phyloP scores from a whole-genome alignment of 1,284 basidiomycete species.

The Melampsora larici-populina region DNA sequence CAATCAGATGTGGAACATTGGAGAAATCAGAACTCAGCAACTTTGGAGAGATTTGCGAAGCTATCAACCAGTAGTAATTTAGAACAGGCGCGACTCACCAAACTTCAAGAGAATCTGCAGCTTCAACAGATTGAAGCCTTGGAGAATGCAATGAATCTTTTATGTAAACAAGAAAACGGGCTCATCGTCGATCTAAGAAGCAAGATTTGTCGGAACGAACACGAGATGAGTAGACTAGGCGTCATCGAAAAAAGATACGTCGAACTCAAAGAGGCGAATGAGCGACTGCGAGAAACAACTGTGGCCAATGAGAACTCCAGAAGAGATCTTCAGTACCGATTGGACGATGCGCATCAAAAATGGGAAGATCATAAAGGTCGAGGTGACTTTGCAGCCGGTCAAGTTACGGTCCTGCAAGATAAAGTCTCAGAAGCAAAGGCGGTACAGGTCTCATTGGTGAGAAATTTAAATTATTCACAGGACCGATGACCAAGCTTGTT shows the following conservation, averaged over 20 bases:
- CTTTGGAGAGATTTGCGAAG: neutral
- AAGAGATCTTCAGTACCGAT: constrained; percentile 19
- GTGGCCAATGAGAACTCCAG: neutral
- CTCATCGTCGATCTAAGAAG: neutral
- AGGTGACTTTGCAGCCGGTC: constrained; percentile 18
- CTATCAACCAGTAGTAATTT: neutral
- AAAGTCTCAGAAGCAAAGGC: constrained; percentile 18
- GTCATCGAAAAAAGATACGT: constrained; percentile 4
- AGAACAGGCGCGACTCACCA: neutral
- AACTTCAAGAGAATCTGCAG: constrained; percentile 1
- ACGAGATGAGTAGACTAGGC: neutral
- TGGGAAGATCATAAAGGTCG: constrained; percentile 6
- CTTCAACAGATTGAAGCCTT: neutral
- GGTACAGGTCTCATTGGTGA: constrained; percentile 8
- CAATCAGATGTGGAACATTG: neutral
- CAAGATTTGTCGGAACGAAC: neutral
- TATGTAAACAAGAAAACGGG: neutral
- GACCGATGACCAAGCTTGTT: neutral
- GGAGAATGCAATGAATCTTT: neutral
- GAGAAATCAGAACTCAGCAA: neutral
- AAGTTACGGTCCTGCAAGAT: constrained; percentile 18
- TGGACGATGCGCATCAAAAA: constrained; percentile 14
- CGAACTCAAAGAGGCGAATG: neutral
- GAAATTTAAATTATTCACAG: neutral
- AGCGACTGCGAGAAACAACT: neutral